These are phyloP conservation scores for Catharanthus roseus DNA, from an alignment of 257 asterid species.

Conservation along the genomic window DNA sequence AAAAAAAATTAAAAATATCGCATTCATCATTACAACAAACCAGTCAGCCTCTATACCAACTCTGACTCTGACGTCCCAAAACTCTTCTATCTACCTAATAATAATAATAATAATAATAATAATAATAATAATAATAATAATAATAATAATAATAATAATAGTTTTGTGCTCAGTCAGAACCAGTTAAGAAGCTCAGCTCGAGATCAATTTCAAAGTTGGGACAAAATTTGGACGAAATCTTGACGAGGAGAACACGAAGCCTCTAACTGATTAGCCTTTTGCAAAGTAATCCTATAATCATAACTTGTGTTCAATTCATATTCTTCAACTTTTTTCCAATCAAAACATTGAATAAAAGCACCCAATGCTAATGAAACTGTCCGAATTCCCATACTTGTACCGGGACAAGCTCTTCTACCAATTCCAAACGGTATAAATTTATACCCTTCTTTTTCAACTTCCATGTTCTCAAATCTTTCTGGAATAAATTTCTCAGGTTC, in stretches of 20 bases:
- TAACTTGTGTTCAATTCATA: background rate
- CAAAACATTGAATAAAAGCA: background rate
- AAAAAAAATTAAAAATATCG: background rate
- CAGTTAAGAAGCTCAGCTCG: too few relatives aligned
- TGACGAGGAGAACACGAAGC: background rate
- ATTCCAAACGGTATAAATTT: conserved; percentile 11
- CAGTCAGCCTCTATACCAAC: background rate
- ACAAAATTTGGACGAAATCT: background rate
- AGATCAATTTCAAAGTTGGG: background rate
- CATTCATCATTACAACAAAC: background rate
- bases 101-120: too few relatives aligned
- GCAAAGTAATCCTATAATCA: background rate
- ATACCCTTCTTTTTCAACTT: background rate
- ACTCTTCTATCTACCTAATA: too few relatives aligned
- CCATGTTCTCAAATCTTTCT: conserved; percentile 1
- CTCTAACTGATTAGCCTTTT: background rate
- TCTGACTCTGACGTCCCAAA: too few relatives aligned
- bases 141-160: too few relatives aligned
- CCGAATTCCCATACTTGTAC: conserved; percentile 5
- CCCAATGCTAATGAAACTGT: background rate
- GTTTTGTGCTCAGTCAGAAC: too few relatives aligned
- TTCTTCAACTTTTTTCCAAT: background rate
- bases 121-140: too few relatives aligned
- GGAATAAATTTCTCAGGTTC: background rate
- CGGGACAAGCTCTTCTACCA: conserved; percentile 18